These are phyloP conservation scores for Ramularia endophylla DNA, from an alignment of 2,329 filamentous ascomycete genomes.

Conservation along the genomic window DNA sequence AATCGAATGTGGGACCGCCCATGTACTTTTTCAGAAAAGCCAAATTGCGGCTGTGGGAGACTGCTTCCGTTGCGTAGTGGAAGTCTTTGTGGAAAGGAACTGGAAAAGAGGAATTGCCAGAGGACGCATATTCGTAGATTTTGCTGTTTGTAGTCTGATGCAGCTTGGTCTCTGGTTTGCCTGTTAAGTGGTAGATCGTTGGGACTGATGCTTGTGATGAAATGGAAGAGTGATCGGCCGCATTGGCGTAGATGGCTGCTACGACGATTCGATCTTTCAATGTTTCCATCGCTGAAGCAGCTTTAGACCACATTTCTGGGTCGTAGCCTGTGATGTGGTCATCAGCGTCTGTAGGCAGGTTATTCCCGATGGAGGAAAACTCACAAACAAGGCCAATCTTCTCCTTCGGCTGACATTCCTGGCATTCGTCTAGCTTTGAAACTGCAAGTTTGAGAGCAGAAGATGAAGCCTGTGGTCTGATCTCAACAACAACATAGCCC, in stretches of 20 bases:
- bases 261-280: slow-evolving; percentile 25
- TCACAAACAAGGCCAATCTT: slow-evolving; percentile 35
- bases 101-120: slow-evolving; percentile 39
- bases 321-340: slow-evolving; percentile 8
- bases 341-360: not conserved
- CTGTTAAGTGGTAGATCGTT: slow-evolving; percentile 23
- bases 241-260: slow-evolving; percentile 31
- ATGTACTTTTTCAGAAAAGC: slow-evolving; percentile 59
- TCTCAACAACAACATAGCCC: slow-evolving; percentile 56
- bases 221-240: slow-evolving; percentile 13
- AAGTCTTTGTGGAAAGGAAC: slow-evolving; percentile 49
- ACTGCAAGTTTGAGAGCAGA: slow-evolving; percentile 18
- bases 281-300: slow-evolving; percentile 24
- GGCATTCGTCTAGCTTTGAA: slow-evolving; percentile 17
- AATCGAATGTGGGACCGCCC: slow-evolving; percentile 62
- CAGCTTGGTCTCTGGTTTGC: slow-evolving; percentile 16
- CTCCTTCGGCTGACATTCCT: slow-evolving; percentile 33
- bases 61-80: slow-evolving; percentile 48
- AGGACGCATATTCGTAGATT: slow-evolving; percentile 43
- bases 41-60: slow-evolving; percentile 62
- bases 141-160: slow-evolving; percentile 14
- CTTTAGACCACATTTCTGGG: slow-evolving; percentile 8
- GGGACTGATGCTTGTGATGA: slow-evolving; percentile 17
- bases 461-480: slow-evolving; percentile 33
- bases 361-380: slow-evolving; percentile 4